Percentiles rank a stretch among this genome's conserved stretches.
Evolutionary conservation across 2,329 filamentous ascomycete species (phyloP).

Genomic region (Byssochlamys sp.): DNA sequence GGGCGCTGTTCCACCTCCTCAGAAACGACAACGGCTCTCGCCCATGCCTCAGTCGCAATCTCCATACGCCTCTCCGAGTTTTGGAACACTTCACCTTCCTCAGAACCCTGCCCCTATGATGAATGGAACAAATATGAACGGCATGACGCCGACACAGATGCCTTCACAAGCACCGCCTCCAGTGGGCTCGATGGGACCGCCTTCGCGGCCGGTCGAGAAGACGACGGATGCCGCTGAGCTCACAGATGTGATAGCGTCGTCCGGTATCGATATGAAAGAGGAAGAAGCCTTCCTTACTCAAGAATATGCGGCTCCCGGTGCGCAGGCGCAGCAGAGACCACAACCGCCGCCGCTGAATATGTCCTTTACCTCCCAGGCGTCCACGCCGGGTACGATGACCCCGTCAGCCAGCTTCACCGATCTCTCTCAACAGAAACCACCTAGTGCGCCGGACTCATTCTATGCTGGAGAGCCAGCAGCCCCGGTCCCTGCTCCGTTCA

Average conservation of each 20-base stretch:
- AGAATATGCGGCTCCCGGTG: constrained; percentile 36
- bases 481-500: constrained; percentile 55
- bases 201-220: constrained; percentile 48
- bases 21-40: constrained; percentile 63
- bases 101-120: constrained; percentile 21
- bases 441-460: constrained; percentile 49
- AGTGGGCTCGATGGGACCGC: constrained; percentile 51
- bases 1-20: constrained; percentile 54
- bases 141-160: constrained; percentile 41
- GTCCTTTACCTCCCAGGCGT: constrained; percentile 32
- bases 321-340: constrained; percentile 26
- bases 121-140: constrained; percentile 41
- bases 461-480: constrained; percentile 59
- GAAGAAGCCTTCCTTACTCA: constrained; percentile 73
- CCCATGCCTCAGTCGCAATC: constrained; percentile 54
- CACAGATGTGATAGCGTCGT: constrained; percentile 72
- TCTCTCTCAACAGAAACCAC: constrained; percentile 42
- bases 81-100: constrained; percentile 38
- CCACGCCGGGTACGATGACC: constrained; percentile 33
- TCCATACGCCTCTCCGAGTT: constrained; percentile 56
- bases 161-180: constrained; percentile 22
- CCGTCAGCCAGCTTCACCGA: constrained; percentile 42
- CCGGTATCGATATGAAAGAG: constrained; percentile 75
- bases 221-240: constrained; percentile 56
- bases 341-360: constrained; percentile 41